These are phyloP conservation scores for Grosmannia huntii DNA, from an alignment of 2,329 filamentous ascomycete species.

Conservation along the genomic window DNA sequence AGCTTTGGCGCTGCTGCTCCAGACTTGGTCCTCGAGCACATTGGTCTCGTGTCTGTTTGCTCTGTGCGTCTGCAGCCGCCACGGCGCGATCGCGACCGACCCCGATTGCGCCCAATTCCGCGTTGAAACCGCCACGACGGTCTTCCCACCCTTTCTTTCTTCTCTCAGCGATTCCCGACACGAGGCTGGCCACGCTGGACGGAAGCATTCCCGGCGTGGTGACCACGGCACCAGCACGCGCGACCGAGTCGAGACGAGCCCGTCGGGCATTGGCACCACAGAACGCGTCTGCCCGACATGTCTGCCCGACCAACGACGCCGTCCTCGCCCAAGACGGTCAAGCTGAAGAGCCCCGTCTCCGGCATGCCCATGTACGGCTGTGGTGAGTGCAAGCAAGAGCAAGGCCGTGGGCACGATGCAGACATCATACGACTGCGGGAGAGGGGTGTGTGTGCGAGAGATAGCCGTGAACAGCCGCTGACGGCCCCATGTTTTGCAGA, in stretches of 20 bases:
- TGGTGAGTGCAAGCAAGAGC: constrained; percentile 34
- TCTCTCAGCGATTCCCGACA: neutral
- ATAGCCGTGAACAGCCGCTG: neutral
- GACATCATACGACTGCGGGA: neutral
- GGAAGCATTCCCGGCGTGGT: neutral
- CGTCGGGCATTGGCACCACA: neutral
- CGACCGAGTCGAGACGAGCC: neutral
- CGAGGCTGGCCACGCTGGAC: neutral
- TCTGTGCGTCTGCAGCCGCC: neutral
- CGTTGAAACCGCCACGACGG: neutral
- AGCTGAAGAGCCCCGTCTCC: constrained; percentile 45
- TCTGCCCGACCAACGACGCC: constrained; percentile 34
- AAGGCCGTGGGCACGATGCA: too few relatives aligned
- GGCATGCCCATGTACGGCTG: constrained; percentile 52
- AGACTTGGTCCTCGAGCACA: neutral
- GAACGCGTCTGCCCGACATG: constrained; percentile 21
- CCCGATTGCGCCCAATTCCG: neutral
- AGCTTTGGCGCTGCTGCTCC: neutral
- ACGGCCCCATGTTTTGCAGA: constrained; percentile 30
- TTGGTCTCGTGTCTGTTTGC: neutral
- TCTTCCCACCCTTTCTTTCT: neutral
- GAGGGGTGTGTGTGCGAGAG: neutral
- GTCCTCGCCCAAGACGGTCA: constrained; percentile 42
- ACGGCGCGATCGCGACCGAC: neutral
- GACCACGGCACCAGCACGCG: neutral